These are phyloP conservation scores for Ophiostoma ips DNA, from an alignment of 2,329 filamentous ascomycete genomes.

Conservation along the genomic window DNA sequence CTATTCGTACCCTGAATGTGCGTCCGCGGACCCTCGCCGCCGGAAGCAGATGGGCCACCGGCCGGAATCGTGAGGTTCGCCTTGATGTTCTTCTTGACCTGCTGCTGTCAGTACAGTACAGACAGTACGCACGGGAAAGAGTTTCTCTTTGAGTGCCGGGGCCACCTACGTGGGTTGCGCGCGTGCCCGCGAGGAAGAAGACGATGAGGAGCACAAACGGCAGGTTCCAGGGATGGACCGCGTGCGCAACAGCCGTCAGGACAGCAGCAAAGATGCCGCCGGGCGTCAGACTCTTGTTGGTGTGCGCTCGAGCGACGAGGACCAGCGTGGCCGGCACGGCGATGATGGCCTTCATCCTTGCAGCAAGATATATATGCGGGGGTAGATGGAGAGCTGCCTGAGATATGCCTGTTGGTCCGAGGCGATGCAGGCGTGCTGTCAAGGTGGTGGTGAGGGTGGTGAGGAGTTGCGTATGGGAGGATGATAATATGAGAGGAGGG, in stretches of 20 bases:
- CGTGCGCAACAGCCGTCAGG: slow-evolving; percentile 65
- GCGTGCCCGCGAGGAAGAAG: slow-evolving; percentile 77
- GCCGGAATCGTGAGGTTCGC: slow-evolving; percentile 65
- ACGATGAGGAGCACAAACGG: slow-evolving; percentile 72
- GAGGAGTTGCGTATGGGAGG: no score
- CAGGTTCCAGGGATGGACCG: slow-evolving; percentile 84
- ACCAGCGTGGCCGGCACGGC: slow-evolving; percentile 43
- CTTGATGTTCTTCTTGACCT: slow-evolving; percentile 84
- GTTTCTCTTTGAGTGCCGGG: no score
- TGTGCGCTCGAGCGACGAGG: slow-evolving; percentile 54
- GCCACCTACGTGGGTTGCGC: slow-evolving; percentile 43
- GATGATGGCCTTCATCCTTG: slow-evolving; percentile 43
- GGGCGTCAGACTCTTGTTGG: slow-evolving; percentile 64
- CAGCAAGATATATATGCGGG: not conserved
- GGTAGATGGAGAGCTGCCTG: not conserved
- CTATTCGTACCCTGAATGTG: slow-evolving; percentile 53
- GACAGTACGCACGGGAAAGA: slow-evolving; percentile 2
- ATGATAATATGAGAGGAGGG: no score
- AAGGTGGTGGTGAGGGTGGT: no score
- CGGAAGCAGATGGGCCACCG: slow-evolving; percentile 43
- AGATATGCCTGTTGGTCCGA: not conserved
- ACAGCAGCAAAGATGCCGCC: slow-evolving; percentile 58
- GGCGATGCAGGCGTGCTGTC: not conserved
- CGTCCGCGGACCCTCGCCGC: slow-evolving; percentile 70
- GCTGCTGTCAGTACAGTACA: slow-evolving; percentile 27